Evolutionary conservation across 805 yeast genomes (phyloP).

Genomic region (Cephaloascus fragrans): DNA sequence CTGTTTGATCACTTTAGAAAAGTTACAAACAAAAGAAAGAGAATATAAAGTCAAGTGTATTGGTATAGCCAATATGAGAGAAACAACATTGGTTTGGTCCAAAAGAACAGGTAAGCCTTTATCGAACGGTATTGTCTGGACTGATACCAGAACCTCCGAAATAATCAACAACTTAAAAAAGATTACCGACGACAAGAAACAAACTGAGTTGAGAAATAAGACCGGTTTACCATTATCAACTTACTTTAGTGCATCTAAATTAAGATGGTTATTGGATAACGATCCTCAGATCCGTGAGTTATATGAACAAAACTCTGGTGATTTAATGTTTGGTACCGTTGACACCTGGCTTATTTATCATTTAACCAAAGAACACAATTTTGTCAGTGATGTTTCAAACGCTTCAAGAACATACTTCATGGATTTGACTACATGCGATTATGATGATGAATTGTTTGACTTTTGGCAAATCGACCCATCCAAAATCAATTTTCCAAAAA

Average conservation of each 20-base stretch:
- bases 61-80: slow-evolving; percentile 95
- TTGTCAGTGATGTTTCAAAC: slow-evolving; percentile 81
- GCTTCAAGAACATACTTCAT: slow-evolving; percentile 88
- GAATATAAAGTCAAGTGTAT: slow-evolving; percentile 60
- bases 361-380: slow-evolving; percentile 59
- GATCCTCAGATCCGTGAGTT: slow-evolving; percentile 54
- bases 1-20: slow-evolving; percentile 47
- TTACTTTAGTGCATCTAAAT: slow-evolving; percentile 83
- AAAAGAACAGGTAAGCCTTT: slow-evolving; percentile 73
- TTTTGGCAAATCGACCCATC: slow-evolving; percentile 74
- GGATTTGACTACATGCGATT: slow-evolving; percentile 67
- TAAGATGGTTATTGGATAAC: slow-evolving; percentile 83
- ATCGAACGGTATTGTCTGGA: slow-evolving; percentile 90
- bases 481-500: slow-evolving; percentile 61
- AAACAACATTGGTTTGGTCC: slow-evolving; percentile 87
- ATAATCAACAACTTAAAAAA: slow-evolving; percentile 56
- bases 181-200: slow-evolving; percentile 41
- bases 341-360: slow-evolving; percentile 91
- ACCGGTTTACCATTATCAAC: slow-evolving; percentile 88
- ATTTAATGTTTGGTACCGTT: slow-evolving; percentile 84
- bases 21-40: slow-evolving; percentile 43
- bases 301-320: slow-evolving; percentile 61
- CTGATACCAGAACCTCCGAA: slow-evolving; percentile 78
- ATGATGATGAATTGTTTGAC: slow-evolving; percentile 64
- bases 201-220: slow-evolving; percentile 48